Base-by-base conservation (phyloP, 495 filamentous ascomycete genomes). In the Hypoxylon subgilvum region DNA sequence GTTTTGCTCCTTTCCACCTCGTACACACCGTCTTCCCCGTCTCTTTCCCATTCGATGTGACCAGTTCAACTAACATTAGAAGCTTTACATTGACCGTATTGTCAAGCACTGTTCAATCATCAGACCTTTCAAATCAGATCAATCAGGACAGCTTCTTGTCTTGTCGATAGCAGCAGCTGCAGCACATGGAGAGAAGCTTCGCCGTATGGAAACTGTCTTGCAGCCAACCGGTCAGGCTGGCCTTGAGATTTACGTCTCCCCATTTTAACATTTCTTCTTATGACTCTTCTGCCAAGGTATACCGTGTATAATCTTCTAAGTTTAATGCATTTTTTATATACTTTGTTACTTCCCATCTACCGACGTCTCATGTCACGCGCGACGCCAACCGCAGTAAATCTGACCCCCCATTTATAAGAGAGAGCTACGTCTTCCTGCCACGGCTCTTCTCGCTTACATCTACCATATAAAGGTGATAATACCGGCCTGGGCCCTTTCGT, bases 41-140 rank as follows among this genome's bases (percentile, higher is more conserved):
- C 44, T 57, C 36, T 52, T 16, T 52, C 54, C n/a, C 13, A 22
- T 52, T 34, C 36, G 67, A 68, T 70, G 61, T 68, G 67, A 69
- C 67, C 50, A 59, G 56, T 65, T 59, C 17, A 13, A 32, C 55
- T 34, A 39, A 40, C 42, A 28, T 23, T 57, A 6, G 9, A 34
- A 34, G 21, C 12, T 61, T n/a, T 39, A 27, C 36, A 32, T 56
- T 17, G 51, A 52, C 32, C 36, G 38, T 38, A 48, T 13, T 44
- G 54, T 46, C 14, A 3, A 40, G 32, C 23, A 54, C 49, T 23
- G 22, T 59, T 57, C 44, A 55, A 65, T 65, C 61, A 65, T 65
- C 61, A 45, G 61, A 65, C 61, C 56, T 54, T 21, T n/a, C n/a
- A n/a, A n/a, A n/a, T n/a, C n/a, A n/a, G n/a, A n/a, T n/a, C n/a